Percentiles rank a stretch among this genome's conserved stretches.
Conservation (phyloP, 441 rosid genomes). For the Erysimum cheiri region DNA sequence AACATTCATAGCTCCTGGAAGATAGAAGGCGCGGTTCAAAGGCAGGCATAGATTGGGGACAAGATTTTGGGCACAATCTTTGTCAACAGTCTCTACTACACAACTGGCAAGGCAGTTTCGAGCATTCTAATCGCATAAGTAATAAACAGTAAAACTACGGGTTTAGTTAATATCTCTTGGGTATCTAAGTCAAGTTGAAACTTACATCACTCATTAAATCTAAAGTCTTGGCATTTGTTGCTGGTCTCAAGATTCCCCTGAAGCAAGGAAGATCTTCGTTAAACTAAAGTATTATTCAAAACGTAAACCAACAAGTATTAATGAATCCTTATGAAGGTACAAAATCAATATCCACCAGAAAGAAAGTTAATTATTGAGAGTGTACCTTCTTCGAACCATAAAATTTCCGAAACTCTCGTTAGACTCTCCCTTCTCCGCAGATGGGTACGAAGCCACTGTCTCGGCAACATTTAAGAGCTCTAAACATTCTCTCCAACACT, state of each 20-base stretch:
- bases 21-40: constrained; percentile 69
- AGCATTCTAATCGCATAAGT: constrained; percentile 74
- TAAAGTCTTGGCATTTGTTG: constrained; percentile 68
- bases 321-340: too few species aligned
- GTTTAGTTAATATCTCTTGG: constrained; percentile 11
- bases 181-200: constrained; percentile 23
- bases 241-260: constrained; percentile 97
- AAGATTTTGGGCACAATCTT: constrained; percentile 60
- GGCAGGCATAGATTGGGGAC: constrained; percentile 70
- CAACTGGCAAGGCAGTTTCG: constrained; percentile 74
- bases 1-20: constrained; percentile 87
- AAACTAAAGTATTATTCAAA: background rate
- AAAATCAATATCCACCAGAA: background rate
- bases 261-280: constrained; percentile 23
- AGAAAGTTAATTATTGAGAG: background rate
- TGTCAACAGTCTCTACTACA: constrained; percentile 68
- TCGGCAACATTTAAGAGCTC: constrained; percentile 75
- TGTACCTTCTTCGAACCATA: constrained; percentile 82
- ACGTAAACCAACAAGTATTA: background rate
- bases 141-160: constrained; percentile 28
- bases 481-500: constrained; percentile 87
- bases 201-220: constrained; percentile 65
- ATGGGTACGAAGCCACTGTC: constrained; percentile 51
- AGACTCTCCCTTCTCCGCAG: constrained; percentile 43
- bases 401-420: constrained; percentile 43